Base-by-base conservation (phyloP, 1,139 yeast genomes). In the Magnusiomyces ingens region DNA sequence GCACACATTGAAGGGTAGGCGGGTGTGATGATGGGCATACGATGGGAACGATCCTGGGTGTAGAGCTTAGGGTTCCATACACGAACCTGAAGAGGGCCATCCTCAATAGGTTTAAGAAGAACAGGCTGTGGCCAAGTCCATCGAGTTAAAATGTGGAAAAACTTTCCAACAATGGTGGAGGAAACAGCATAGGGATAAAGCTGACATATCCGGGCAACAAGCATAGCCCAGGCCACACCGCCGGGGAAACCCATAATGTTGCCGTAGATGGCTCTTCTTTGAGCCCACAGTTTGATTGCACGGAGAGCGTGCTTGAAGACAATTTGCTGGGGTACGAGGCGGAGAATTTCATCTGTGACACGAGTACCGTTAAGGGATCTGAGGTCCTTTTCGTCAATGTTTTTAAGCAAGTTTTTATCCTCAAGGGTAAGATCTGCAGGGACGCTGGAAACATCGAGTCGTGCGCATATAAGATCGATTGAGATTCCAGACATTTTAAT, bases 91-190 rank as follows among this genome's bases (percentile, higher is more conserved):
- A 94, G 72, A 0, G 99, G 98, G 0, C 99, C 99, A 70, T 91
- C 98, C 66, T 94, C 99, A 57, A 93, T 93, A 10, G 81, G 93
- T 64, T 90, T 91, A 53, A 93, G 74, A 48, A 93, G 73, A 1
- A 93, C 98, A 0, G 99, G 99, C 67, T 93, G 97, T 1, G 99
- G 99, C 99, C 99, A 93, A 62, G 80, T 84, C 99, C 99, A 93
- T 67, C 88, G 80, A 1, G 90, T 71, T 60, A 88, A 79, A 57
- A 94, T 90, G 59, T 83, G 79, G 71, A 93, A 94, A 67, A 93
- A 93, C 66, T 90, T 88, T 56, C 86, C 84, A 13, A 93, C 84
- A 53, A 93, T 84, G 0, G 88, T 90, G 0, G 98, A 91, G 59
- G 96, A 85, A 10, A 90, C 95, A 0, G 98, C 96, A 69, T 91